A percentile compares a stretch with the other conserved stretches of the same genome.
Conservation (phyloP, 176 grass and related monocot species). For the Paspalum vaginatum region DNA sequence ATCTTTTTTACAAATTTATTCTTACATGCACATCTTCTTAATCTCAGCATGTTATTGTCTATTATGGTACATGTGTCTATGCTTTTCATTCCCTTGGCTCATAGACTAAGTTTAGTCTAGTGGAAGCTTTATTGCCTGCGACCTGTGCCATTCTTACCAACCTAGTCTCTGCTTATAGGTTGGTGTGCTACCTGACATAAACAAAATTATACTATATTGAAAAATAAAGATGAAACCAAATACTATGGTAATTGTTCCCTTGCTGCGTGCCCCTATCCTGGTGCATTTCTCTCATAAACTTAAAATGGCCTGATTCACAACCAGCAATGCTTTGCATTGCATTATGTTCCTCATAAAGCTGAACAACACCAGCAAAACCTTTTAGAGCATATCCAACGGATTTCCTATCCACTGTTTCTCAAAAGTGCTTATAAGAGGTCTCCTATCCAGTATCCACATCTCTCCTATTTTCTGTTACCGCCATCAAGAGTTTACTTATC, state of each 20-base stretch:
- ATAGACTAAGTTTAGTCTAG: neutral
- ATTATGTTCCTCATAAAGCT: slow-evolving; percentile 11
- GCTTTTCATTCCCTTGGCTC: slow-evolving; percentile 23
- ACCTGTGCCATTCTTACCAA: slow-evolving; percentile 4
- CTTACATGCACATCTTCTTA: neutral
- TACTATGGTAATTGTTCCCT: neutral
- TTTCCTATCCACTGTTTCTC: too few species aligned
- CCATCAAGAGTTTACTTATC: too few species aligned
- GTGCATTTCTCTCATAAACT: neutral
- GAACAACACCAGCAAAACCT: neutral
- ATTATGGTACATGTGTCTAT: neutral
- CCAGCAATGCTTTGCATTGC: neutral
- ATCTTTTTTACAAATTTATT: slow-evolving; percentile 1
- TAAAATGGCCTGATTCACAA: neutral
- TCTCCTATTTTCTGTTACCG: too few species aligned
- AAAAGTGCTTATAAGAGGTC: too few species aligned
- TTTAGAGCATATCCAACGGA: neutral
- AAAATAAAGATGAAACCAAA: neutral
- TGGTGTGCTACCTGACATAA: neutral
- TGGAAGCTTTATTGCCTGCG: neutral
- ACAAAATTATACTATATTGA: neutral
- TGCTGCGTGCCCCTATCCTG: neutral
- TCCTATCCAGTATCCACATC: too few species aligned
- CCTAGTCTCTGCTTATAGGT: slow-evolving; percentile 1
- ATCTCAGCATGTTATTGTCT: neutral